These are phyloP conservation scores for Ganoderma sinense DNA, from an alignment of 1,284 basidiomycete species.

Conservation along the genomic window DNA sequence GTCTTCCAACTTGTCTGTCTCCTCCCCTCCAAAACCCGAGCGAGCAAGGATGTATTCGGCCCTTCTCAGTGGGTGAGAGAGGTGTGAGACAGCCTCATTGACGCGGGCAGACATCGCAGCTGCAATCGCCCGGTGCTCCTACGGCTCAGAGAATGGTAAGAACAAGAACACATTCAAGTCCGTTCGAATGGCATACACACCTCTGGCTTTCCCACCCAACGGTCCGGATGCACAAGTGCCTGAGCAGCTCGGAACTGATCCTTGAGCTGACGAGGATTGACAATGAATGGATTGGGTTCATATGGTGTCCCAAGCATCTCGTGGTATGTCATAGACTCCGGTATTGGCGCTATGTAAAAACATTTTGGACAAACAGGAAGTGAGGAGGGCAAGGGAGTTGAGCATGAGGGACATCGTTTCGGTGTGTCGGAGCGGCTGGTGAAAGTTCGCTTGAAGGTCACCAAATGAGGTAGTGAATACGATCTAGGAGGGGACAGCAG, in stretches of 20 bases:
- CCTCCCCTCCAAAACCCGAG: slow-evolving; percentile 67
- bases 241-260: slow-evolving; percentile 72
- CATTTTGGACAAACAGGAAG: slow-evolving; percentile 77
- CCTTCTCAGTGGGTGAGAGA: slow-evolving; percentile 70
- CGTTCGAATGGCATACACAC: background rate
- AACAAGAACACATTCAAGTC: no score
- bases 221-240: slow-evolving; percentile 82
- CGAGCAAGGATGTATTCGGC: slow-evolving; percentile 76
- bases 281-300: slow-evolving; percentile 68
- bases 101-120: slow-evolving; percentile 72
- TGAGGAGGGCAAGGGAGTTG: slow-evolving; percentile 59
- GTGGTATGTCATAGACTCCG: slow-evolving; percentile 59
- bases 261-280: slow-evolving; percentile 64
- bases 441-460: background rate
- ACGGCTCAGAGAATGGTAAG: background rate
- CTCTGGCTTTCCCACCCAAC: slow-evolving; percentile 65
- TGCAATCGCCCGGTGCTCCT: slow-evolving; percentile 70
- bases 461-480: background rate
- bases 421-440: background rate
- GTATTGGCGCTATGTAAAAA: slow-evolving; percentile 65
- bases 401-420: slow-evolving; percentile 65
- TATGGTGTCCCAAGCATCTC: slow-evolving; percentile 67
- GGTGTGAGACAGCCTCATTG: slow-evolving; percentile 79
- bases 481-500: background rate
- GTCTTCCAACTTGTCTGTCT: slow-evolving; percentile 83